Evolutionary conservation across 169 alveolate genomes (phyloP), one percentile per base, ranked within the genome.

Genomic region (Plasmodium adleri): DNA sequence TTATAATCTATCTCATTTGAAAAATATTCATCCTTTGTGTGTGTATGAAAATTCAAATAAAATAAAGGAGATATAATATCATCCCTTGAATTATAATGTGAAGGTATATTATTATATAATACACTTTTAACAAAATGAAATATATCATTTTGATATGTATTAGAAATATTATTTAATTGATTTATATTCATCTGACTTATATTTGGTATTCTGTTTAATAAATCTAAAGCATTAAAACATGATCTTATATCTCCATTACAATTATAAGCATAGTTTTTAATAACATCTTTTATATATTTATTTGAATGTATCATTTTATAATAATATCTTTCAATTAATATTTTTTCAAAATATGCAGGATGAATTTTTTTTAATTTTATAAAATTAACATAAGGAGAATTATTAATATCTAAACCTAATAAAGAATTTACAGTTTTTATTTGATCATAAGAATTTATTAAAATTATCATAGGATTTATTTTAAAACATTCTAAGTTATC

Each of bases 241-340:
- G 86, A 72, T 43, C 92, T n/a, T 59, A 86, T 72, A 64, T 86
- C 92, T 62, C 92, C 92, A 86, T 67, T 86, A 63, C 92, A 86
- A 66, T 86, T 86, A 54, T 86, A 22, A 6, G 72, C 10, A 50
- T 43, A 28, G 15, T 15, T 1, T 71, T 72, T 86, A 9, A 86
- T 63, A 72, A 86, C 59, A 15, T 86, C 68, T 86, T 86, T 86
- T 74, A 72, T 67, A 39, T 71, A 24, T 52, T 73, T 62, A 54
- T 86, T 86, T 45, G 28, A 32, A 15, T 86, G 71, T 49, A 67
- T 86, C 76, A 86, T 72, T 49, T 49, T 70, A 72, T 76, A 86
- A 54, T 86, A 86, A 63, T 83, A 83, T 73, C 52, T 43, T 47
- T 86, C 88, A 13, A 68, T 43, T 64, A 86, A 74, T 52, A 50